Evolutionary conservation across 345 rosid species (phyloP).

Genomic region (Eucalyptus marginata): DNA sequence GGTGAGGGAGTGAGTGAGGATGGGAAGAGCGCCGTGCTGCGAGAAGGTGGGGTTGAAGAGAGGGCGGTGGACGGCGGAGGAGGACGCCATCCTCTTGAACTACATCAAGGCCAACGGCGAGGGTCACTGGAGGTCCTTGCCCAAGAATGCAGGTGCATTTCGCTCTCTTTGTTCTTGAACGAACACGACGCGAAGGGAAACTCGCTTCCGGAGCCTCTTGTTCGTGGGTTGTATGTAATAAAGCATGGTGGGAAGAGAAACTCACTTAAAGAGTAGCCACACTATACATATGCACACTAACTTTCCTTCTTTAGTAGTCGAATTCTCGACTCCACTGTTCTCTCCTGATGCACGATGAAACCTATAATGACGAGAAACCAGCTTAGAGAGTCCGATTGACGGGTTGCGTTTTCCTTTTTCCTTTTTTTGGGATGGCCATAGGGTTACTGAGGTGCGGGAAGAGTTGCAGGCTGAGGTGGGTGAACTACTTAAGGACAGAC

Average conservation of each 20-base stretch:
- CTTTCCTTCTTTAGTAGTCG: neutral
- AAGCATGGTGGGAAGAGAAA: neutral
- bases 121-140: slow-evolving; percentile 60
- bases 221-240: too few species aligned
- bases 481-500: slow-evolving; percentile 65
- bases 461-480: slow-evolving; percentile 90
- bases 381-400: neutral
- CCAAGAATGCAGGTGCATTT: slow-evolving; percentile 44
- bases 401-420: neutral
- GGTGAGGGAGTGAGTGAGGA: neutral
- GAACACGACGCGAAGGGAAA: neutral
- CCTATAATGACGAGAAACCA: neutral
- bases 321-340: neutral
- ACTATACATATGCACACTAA: neutral
- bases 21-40: slow-evolving; percentile 76
- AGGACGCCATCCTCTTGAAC: slow-evolving; percentile 28
- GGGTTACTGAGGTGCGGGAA: slow-evolving; percentile 87
- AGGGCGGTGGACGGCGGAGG: slow-evolving; percentile 61
- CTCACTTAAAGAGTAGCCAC: neutral
- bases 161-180: neutral
- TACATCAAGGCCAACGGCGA: slow-evolving; percentile 50
- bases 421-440: neutral
- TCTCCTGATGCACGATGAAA: neutral
- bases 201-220: neutral
- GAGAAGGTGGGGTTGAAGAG: slow-evolving; percentile 52